Evolutionary conservation across 192 early-diverging fungal species (phyloP), one percentile per base, ranked within the genome.

Genomic region (Coemansia sp.): DNA sequence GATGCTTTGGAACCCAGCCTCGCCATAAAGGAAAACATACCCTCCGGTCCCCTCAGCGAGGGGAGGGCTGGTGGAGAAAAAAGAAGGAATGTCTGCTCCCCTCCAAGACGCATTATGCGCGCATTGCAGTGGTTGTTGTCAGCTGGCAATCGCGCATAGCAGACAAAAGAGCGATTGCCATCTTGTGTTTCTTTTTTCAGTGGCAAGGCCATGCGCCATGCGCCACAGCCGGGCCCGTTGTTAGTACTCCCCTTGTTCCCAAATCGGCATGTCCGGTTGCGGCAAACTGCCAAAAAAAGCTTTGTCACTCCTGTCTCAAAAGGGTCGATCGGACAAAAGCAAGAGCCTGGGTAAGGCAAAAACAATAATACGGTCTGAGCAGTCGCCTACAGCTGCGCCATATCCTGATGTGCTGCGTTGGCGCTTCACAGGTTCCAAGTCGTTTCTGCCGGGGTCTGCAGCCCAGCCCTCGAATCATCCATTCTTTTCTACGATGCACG

Each of bases 91-190:
- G 43, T 8, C 43, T 47, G 25, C 12, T 47, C 45, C 20, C 18
- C 43, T 21, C 9, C 23, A 21, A 26, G 23, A 52, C 48, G 48
- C 48, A 26, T 23, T 52, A 52, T 13, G 25, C 48, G 48, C 48
- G 48, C 48, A 52, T 52, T 52, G 48, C 48, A 52, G 48, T 23
- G 25, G 43, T 23, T 26, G 48, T 52, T 26, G 48, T 52, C 48
- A 52, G 48, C 48, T 52, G 48, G 25, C 33, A 59, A 59, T 59
- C 33, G 43, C 26, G 50, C 33, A 52, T 38, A 39, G 38, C 63
- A 53, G 52, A 53, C 39, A 53, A 61, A 25, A 37, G 36, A 28
- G 20, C 20, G 35, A 63, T 62, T 43, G 33, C 50, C 48, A 23
- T 26, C 13, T 26, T 23, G 48, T 16, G 45, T 18, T 47, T 47